These are phyloP conservation scores for Staphylotrichum longicolle DNA, from an alignment of 495 filamentous ascomycete species.

Conservation along the genomic window DNA sequence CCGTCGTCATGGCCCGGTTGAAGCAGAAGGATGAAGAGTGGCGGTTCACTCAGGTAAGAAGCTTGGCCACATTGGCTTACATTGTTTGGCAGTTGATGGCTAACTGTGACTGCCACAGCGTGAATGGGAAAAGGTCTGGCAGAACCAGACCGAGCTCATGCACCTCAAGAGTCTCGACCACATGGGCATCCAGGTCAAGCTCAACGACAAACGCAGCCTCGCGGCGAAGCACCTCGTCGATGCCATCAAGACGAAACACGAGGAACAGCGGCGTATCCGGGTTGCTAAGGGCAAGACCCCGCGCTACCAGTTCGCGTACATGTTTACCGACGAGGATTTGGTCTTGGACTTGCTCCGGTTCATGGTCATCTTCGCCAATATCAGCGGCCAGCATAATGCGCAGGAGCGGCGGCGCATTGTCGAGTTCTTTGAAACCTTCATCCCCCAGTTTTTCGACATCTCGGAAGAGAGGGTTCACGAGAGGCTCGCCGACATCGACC, in stretches of 20 bases:
- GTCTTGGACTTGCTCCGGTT: conserved; percentile 78
- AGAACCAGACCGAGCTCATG: conserved; percentile 82
- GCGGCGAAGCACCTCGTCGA: conserved; percentile 80
- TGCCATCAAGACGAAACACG: conserved; percentile 81
- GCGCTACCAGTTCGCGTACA: conserved; percentile 69
- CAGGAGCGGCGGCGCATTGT: conserved; percentile 73
- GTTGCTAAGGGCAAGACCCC: conserved; percentile 57
- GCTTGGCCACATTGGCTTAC: neutral
- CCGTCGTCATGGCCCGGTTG: conserved; percentile 78
- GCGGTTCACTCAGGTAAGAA: conserved; percentile 71
- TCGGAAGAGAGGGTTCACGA: conserved; percentile 71
- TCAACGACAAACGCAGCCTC: conserved; percentile 83
- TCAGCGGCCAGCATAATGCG: conserved; percentile 61
- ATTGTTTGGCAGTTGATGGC: neutral
- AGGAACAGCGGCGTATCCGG: conserved; percentile 71
- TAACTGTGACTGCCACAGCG: conserved; percentile 51
- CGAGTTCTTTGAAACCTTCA: conserved; percentile 83
- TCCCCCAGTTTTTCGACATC: conserved; percentile 85
- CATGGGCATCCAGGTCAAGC: conserved; percentile 81
- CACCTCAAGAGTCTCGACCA: conserved; percentile 97
- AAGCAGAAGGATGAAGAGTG: conserved; percentile 96
- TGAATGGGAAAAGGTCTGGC: conserved; percentile 99
- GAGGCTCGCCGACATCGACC: conserved; percentile 68
- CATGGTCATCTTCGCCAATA: conserved; percentile 70
- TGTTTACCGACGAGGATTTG: conserved; percentile 73